Evolutionary conservation across 2,329 filamentous ascomycete species (phyloP).

Genomic region (Scorias spongiosa): DNA sequence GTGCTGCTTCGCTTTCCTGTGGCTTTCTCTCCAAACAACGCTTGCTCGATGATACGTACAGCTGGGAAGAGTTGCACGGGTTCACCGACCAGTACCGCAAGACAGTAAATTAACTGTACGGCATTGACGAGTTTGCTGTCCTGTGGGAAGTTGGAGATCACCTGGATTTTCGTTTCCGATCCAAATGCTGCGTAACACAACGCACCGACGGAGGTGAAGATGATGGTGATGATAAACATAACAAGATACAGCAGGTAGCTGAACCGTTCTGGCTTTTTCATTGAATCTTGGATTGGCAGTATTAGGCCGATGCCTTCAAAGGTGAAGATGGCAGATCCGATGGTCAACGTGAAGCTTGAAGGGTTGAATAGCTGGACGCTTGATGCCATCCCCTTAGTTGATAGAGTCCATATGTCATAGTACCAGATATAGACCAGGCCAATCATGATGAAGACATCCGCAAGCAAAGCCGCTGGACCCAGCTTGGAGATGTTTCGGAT

Average conservation of each 20-base stretch:
- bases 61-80: constrained; percentile 64
- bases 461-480: constrained; percentile 51
- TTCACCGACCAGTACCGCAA: constrained; percentile 58
- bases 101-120: constrained; percentile 58
- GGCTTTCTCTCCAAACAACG: constrained; percentile 46
- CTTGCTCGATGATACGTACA: constrained; percentile 54
- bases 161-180: constrained; percentile 51
- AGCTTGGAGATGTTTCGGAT: constrained; percentile 65
- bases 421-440: constrained; percentile 60
- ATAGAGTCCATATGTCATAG: constrained; percentile 47
- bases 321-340: constrained; percentile 62
- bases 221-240: constrained; percentile 58
- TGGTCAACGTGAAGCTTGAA: constrained; percentile 50
- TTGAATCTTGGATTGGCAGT: constrained; percentile 60
- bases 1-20: constrained; percentile 49
- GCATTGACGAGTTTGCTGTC: constrained; percentile 56
- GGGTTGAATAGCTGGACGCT: constrained; percentile 58
- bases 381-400: constrained; percentile 39
- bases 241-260: constrained; percentile 49
- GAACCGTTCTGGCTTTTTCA: constrained; percentile 56
- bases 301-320: constrained; percentile 68
- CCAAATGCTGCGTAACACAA: constrained; percentile 65
- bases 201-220: constrained; percentile 58
- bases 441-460: constrained; percentile 57
- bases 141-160: constrained; percentile 64